These are phyloP conservation scores for Schwanniomyces pseudopolymorphus DNA, from an alignment of 805 yeast species.

Conservation along the genomic window DNA sequence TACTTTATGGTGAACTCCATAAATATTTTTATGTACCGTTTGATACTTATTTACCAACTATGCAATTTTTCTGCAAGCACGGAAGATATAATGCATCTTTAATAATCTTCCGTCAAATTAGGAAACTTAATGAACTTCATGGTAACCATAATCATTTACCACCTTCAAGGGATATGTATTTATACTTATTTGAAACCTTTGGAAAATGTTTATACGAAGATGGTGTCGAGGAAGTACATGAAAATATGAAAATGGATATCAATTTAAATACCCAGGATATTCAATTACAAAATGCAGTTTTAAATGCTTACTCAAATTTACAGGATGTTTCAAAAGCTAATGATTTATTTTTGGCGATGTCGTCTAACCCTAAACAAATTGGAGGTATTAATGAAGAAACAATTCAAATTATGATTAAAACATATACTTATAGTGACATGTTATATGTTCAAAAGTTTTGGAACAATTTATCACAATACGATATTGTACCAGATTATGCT, in stretches of 20 bases:
- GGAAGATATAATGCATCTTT: slow-evolving; percentile 63
- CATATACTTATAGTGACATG: slow-evolving; percentile 54
- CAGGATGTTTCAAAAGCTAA: slow-evolving; percentile 56
- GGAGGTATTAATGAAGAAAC: slow-evolving; percentile 63
- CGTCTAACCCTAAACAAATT: slow-evolving; percentile 45
- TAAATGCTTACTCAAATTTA: slow-evolving; percentile 62
- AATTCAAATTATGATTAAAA: slow-evolving; percentile 63
- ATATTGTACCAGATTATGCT: slow-evolving; percentile 50
- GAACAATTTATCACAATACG: slow-evolving; percentile 54
- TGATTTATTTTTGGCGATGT: slow-evolving; percentile 59
- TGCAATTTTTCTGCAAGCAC: slow-evolving; percentile 54
- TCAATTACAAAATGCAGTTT: slow-evolving; percentile 56
- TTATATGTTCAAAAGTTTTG: slow-evolving; percentile 61
- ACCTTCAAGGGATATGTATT: slow-evolving; percentile 52
- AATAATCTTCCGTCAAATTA: slow-evolving; percentile 58
- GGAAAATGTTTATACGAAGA: slow-evolving; percentile 59
- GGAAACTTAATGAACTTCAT: slow-evolving; percentile 52
- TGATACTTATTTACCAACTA: slow-evolving; percentile 57
- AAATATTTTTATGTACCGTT: slow-evolving; percentile 56
- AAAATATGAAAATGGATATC: slow-evolving; percentile 60
- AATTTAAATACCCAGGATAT: slow-evolving; percentile 53
- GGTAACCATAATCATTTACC: slow-evolving; percentile 31
- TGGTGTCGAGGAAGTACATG: slow-evolving; percentile 65
- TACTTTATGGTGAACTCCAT: slow-evolving; percentile 56
- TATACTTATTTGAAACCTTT: slow-evolving; percentile 58